Evolutionary conservation across 768 basidiomycete species (phyloP).

Genomic region (Lanmaoa rubissima): DNA sequence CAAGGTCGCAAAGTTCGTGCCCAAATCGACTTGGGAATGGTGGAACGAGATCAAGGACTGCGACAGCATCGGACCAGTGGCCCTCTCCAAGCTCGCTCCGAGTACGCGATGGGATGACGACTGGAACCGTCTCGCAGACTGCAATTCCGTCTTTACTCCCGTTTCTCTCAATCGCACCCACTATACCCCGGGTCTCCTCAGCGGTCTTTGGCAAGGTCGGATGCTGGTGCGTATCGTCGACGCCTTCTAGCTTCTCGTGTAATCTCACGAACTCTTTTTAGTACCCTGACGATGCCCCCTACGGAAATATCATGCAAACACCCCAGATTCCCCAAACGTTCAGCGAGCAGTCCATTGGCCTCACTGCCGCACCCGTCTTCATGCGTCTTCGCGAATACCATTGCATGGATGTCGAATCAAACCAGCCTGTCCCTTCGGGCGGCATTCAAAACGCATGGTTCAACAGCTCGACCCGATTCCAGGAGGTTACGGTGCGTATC

Average conservation of each 20-base stretch:
- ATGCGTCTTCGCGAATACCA: conserved; percentile 59
- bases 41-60: conserved; percentile 14
- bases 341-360: conserved; percentile 33
- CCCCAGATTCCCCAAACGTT: conserved; percentile 29
- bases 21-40: conserved; percentile 21
- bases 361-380: conserved; percentile 52
- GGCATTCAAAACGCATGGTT: conserved; percentile 45
- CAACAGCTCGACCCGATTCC: conserved; percentile 18
- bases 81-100: conserved; percentile 27
- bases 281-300: conserved; percentile 21
- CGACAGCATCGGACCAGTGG: conserved; percentile 26
- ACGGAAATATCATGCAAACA: conserved; percentile 19
- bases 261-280: conserved; percentile 4
- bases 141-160: conserved; percentile 37
- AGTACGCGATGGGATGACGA: conserved; percentile 54
- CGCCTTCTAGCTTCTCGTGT: neutral
- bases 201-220: conserved; percentile 62
- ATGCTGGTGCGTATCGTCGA: conserved; percentile 48
- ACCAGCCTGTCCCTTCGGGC: conserved; percentile 32
- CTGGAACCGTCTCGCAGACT: conserved; percentile 53
- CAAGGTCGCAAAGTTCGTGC: conserved; percentile 33
- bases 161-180: conserved; percentile 31
- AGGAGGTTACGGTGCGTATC: conserved; percentile 27
- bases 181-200: conserved; percentile 51
- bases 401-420: conserved; percentile 40